Percentiles rank a stretch among this genome's conserved stretches.
These are phyloP conservation scores for Cryptococcus sp. DNA, from an alignment of 1,284 basidiomycete species.

Conservation along the genomic window DNA sequence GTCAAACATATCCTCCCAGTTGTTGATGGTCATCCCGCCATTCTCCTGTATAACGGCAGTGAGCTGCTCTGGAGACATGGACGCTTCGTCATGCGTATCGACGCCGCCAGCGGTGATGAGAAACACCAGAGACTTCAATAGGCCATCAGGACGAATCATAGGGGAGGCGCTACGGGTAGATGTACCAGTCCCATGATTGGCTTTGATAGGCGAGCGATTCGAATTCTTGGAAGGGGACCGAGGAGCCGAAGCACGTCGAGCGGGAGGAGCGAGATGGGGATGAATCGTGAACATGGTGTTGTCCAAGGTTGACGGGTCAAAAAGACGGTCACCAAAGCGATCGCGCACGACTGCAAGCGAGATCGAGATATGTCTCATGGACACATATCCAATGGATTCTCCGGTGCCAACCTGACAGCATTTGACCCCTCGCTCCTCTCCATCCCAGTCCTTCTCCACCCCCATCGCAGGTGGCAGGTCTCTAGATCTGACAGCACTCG, in stretches of 20 bases:
- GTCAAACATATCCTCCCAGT: constrained; percentile 68
- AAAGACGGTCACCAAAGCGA: neutral
- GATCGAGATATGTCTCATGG: neutral
- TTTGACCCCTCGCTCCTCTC: neutral
- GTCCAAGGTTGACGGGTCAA: neutral
- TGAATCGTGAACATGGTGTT: too few species aligned
- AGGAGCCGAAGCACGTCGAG: neutral
- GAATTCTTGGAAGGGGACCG: neutral
- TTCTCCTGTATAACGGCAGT: constrained; percentile 55
- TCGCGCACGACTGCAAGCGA: neutral
- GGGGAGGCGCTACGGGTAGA: neutral
- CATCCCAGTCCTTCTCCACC: neutral
- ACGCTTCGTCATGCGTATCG: neutral
- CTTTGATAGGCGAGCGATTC: constrained; percentile 1
- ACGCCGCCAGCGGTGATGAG: constrained; percentile 10
- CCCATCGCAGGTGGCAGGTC: neutral
- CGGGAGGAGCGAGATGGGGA: neutral
- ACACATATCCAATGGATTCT: neutral
- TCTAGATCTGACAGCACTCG: neutral
- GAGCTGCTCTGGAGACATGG: neutral
- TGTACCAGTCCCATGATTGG: neutral
- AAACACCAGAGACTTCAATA: constrained; percentile 14
- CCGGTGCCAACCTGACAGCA: neutral
- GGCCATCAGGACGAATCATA: neutral
- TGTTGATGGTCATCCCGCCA: constrained; percentile 66